Percentiles rank a stretch among this genome's conserved stretches.
phyloP scores from a whole-genome alignment of 345 rosid genomes.

The Eucalyptus camaldulensis region DNA sequence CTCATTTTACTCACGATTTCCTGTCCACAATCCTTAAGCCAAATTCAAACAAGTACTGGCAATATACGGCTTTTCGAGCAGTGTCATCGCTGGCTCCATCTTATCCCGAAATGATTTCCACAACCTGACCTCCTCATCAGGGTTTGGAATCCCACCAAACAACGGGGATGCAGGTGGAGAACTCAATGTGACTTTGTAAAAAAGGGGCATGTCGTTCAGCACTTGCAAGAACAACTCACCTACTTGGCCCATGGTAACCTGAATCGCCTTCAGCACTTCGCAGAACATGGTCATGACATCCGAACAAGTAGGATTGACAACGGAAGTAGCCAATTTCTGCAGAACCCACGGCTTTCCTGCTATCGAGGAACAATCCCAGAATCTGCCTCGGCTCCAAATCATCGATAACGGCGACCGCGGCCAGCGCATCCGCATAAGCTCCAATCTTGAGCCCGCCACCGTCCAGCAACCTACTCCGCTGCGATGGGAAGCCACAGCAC shows the following conservation, averaged over 20 bases:
- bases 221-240: conserved; percentile 88
- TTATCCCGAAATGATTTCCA: conserved; percentile 79
- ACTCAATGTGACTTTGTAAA: conserved; percentile 68
- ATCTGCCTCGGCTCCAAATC: conserved; percentile 69
- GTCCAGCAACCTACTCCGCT: conserved; percentile 75
- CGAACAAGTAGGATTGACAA: conserved; percentile 15
- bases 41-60: conserved; percentile 49
- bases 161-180: conserved; percentile 88
- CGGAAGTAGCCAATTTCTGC: conserved; percentile 45
- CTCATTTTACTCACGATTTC: conserved; percentile 46
- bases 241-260: conserved; percentile 71
- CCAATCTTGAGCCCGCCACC: conserved; percentile 36
- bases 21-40: conserved; percentile 73
- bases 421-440: conserved; percentile 70
- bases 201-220: conserved; percentile 79
- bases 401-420: conserved; percentile 78
- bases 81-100: conserved; percentile 41
- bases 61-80: conserved; percentile 37
- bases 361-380: conserved; percentile 59
- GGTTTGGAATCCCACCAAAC: conserved; percentile 91
- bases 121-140: conserved; percentile 78
- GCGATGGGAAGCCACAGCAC: conserved; percentile 77
- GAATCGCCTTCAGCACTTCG: no score
- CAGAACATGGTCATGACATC: conserved; percentile 32
- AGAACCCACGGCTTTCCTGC: conserved; percentile 65